Base-by-base conservation (phyloP, 2,329 filamentous ascomycete species). In the Cucurbitaria berberidis region DNA sequence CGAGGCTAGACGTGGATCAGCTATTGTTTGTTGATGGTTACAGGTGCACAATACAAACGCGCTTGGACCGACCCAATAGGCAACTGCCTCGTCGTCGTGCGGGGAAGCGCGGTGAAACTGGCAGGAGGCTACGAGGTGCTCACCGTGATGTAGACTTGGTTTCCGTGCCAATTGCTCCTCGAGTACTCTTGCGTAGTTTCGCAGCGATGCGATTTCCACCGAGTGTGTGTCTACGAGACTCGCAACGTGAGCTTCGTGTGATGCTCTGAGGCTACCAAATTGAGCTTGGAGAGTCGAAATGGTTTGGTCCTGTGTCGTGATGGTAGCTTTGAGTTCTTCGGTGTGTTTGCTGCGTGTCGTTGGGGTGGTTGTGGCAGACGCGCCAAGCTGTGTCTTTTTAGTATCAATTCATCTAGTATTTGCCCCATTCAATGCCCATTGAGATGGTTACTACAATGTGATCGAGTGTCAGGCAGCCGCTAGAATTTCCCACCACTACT, bases 181-280 rank as follows among this genome's bases (percentile, higher is more conserved):
- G 30, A 78, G 66, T 15, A 74, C 63, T 42, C 62, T 63, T 34
- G 75, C 67, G 56, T 79, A 76, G 19, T 73, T 66, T 21, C 64
- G 70, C 29, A 77, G 53, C 7, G 74, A 74, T n/a, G 69, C 67
- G 9, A 79, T 48, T 63, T 78, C 77, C 24, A 67, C 69, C 15
- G 66, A 64, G 57, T 79, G 76, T n/a, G 74, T 62, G 34, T 74
- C 69, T 45, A 61, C 64, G 34, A 79, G 60, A 45, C 66, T 75
- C 15, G 56, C 55, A 18, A 77, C 52, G 47, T 78, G 74, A 3
- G 72, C 66, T 51, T 79, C 75, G 51, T 79, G 75, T 11, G 76
- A 72, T 21, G 59, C 61, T 40, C 70, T 68, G 48, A 79, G 57
- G 45, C 59, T 66, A 10, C 62, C 53, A 39, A 78, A 74, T 42